Evolutionary conservation across 1,284 basidiomycete genomes (phyloP), one percentile per base, ranked within the genome.

Genomic region (Boletus sp.): DNA sequence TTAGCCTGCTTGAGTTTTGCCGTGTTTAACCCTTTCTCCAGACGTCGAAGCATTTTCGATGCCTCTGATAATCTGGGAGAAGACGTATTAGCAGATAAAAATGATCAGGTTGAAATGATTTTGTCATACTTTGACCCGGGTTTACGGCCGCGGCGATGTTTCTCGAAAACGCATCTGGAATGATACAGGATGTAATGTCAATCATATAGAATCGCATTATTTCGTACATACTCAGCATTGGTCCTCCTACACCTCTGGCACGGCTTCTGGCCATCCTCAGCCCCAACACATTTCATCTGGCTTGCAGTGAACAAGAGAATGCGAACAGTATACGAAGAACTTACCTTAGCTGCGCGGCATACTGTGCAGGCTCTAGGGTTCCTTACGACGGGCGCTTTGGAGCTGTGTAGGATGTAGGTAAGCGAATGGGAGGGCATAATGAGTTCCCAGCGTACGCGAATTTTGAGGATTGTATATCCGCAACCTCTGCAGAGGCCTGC

Each of bases 211-310:
- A 51, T 53, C 36, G 49, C 48, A 53, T 63, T 65, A 70, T 73
- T 61, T 46, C 18, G 49, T 57, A 71, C 71, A 57, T 70, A 91
- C 89, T 91, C 85, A 57, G 84, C 81, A 61, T 86, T 86, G 43
- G 88, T 83, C 56, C 91, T 86, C 71, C 83, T 87, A 76, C 90
- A 92, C 53, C 89, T 85, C 69, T 91, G 87, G 66, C 89, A 92
- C 33, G 82, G 83, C 63, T 84, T 82, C 63, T 82, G 79, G 56
- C 89, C 89, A 67, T 92, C 89, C 67, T 92, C 90, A 51, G 91
- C 86, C 43, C 89, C 90, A 56, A 92, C 89, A 66, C 90, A 92
- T 73, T 92, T 91, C 90, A 92, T 92, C 91, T 92, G 57, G 42
- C 58, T 55, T 59, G 59, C 53, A 56, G 57, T 63, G 58, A 67